A percentile compares a stretch with the other conserved stretches of the same genome.
Evolutionary conservation across 805 yeast genomes (phyloP).

Genomic region (Cyberlindnera saturnus): DNA sequence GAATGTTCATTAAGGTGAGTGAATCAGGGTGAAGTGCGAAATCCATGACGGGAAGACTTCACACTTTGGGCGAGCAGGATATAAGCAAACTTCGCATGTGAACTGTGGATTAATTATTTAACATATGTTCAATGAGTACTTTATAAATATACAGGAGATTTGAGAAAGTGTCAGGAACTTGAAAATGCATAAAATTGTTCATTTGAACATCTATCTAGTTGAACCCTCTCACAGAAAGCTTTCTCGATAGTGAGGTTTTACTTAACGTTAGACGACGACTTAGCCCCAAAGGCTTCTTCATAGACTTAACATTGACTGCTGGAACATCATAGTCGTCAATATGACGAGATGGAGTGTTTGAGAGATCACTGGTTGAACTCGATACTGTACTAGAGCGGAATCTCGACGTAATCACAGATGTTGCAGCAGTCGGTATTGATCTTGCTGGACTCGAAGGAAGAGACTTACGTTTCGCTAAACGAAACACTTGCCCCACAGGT

Average conservation of each 20-base stretch:
- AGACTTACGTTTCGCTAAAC: constrained; percentile 47
- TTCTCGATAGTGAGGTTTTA: constrained; percentile 32
- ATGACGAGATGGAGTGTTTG: constrained; percentile 6
- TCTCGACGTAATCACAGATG: not conserved
- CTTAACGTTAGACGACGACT: constrained; percentile 27
- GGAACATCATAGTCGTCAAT: constrained; percentile 36
- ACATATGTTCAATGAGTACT: too few relatives aligned
- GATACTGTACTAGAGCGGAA: constrained; percentile 6
- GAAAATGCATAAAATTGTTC: too few relatives aligned
- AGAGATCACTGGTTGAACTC: constrained; percentile 1
- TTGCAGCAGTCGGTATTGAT: constrained; percentile 12
- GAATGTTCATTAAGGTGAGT: too few relatives aligned
- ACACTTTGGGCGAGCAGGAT: too few relatives aligned
- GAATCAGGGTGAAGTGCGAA: too few relatives aligned
- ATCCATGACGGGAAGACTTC: too few relatives aligned
- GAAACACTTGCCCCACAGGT: constrained; percentile 76
- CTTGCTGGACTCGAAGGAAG: constrained; percentile 48
- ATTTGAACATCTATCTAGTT: not conserved
- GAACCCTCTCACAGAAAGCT: constrained; percentile 24
- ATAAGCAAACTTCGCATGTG: too few relatives aligned
- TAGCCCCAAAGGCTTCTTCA: constrained; percentile 27
- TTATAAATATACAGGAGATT: too few relatives aligned
- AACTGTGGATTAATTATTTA: too few relatives aligned
- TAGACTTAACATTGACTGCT: constrained; percentile 29
- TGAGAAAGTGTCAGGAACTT: too few relatives aligned